Percentiles rank a stretch among this genome's conserved stretches.
Evolutionary conservation across 1,284 basidiomycete species (phyloP).

Genomic region (Microbotryomycetes sp.): DNA sequence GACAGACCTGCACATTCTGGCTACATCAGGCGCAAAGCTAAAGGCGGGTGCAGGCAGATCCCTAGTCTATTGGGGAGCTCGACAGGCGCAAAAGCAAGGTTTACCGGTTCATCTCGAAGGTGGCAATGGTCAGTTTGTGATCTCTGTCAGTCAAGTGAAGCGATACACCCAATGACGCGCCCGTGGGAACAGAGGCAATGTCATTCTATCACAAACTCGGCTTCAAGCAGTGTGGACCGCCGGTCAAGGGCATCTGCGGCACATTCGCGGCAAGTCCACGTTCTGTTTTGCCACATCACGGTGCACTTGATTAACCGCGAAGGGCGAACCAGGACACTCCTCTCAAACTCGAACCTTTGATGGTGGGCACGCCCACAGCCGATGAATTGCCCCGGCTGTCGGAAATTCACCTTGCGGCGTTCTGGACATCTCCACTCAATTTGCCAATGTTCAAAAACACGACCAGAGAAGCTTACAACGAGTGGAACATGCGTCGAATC

Average conservation of each 20-base stretch:
- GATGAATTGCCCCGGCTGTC: not conserved
- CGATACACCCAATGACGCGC: not conserved
- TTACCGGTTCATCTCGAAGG: not conserved
- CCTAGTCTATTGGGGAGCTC: not conserved
- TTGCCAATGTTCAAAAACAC: not conserved
- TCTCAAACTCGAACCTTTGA: not conserved
- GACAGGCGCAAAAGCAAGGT: not conserved
- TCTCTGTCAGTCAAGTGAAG: not conserved
- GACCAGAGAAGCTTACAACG: not conserved
- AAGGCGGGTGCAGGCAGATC: not conserved
- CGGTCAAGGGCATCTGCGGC: not conserved
- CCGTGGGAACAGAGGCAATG: not conserved
- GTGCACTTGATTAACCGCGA: no score
- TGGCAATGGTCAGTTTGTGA: not conserved
- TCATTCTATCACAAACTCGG: not conserved
- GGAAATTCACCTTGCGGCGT: not conserved
- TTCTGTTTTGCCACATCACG: no score
- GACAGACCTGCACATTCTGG: conserved; percentile 3
- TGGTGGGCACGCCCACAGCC: not conserved
- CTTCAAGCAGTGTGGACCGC: not conserved
- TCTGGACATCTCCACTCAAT: not conserved
- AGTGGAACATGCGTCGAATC: not conserved
- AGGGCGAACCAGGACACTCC: not conserved
- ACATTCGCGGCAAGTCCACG: not conserved
- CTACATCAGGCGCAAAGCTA: not conserved